phyloP scores from a whole-genome alignment of 192 early-diverging fungal species.

The Backusella parvicylindrica region DNA sequence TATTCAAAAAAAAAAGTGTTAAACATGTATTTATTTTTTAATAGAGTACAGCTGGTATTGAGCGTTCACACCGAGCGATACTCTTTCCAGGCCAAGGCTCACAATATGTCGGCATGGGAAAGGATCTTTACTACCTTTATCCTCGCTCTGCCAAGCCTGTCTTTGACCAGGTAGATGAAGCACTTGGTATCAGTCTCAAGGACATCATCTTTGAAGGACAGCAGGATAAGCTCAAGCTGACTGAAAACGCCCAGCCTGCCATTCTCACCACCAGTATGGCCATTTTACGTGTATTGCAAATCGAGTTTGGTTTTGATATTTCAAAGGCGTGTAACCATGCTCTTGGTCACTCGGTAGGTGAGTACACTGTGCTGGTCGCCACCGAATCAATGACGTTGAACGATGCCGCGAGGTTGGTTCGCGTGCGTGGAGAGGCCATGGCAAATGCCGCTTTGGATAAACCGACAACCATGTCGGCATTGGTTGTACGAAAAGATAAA shows the following conservation, averaged over 20 bases:
- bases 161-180: conserved; percentile 87
- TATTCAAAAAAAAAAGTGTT: not conserved
- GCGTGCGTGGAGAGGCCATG: conserved; percentile 87
- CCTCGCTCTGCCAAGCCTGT: conserved; percentile 65
- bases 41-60: conserved; percentile 34
- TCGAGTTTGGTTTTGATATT: conserved; percentile 77
- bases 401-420: conserved; percentile 84
- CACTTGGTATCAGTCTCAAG: conserved; percentile 64
- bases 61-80: conserved; percentile 29
- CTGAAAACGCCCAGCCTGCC: conserved; percentile 59
- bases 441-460: conserved; percentile 64
- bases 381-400: conserved; percentile 60
- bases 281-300: conserved; percentile 76
- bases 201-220: conserved; percentile 87
- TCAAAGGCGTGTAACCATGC: conserved; percentile 73
- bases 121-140: conserved; percentile 79
- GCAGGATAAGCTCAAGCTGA: conserved; percentile 54
- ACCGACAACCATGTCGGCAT: conserved; percentile 86
- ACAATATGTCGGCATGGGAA: conserved; percentile 90
- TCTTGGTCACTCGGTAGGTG: conserved; percentile 92
- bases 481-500: conserved; percentile 71
- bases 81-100: conserved; percentile 67
- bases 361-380: conserved; percentile 79
- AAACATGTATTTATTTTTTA: not conserved
- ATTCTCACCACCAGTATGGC: conserved; percentile 84